Evolutionary conservation across 2,329 filamentous ascomycete species (phyloP).

Genomic region (Fusarium nematophilum): DNA sequence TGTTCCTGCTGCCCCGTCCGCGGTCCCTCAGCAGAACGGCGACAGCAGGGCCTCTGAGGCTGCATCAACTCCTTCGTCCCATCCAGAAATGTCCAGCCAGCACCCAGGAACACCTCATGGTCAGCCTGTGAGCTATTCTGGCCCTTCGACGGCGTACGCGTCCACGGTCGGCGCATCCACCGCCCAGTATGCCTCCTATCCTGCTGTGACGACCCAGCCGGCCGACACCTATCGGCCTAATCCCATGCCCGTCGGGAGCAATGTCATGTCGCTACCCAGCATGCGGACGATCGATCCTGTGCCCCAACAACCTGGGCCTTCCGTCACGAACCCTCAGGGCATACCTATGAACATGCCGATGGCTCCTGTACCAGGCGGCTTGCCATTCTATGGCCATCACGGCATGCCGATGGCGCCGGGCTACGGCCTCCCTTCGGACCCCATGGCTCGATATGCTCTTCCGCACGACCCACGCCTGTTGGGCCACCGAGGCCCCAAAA

Average conservation of each 20-base stretch:
- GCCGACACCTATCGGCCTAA: constrained; percentile 46
- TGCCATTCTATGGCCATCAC: constrained; percentile 58
- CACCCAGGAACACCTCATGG: constrained; percentile 47
- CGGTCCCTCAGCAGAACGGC: constrained; percentile 47
- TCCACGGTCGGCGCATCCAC: constrained; percentile 36
- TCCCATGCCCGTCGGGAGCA: constrained; percentile 43
- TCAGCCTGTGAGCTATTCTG: constrained; percentile 45
- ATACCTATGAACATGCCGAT: constrained; percentile 50
- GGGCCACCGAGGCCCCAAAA: constrained; percentile 64
- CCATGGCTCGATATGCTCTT: constrained; percentile 59
- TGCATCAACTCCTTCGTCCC: constrained; percentile 34
- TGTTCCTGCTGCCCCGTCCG: constrained; percentile 31
- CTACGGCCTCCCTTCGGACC: constrained; percentile 58
- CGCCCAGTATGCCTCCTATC: constrained; percentile 48
- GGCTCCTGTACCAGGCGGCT: constrained; percentile 43
- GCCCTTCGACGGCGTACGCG: constrained; percentile 40
- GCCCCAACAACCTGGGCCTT: constrained; percentile 43
- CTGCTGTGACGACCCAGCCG: constrained; percentile 42
- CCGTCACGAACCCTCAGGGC: constrained; percentile 51
- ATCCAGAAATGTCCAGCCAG: constrained; percentile 50
- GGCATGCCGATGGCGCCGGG: constrained; percentile 48
- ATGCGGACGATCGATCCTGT: constrained; percentile 55
- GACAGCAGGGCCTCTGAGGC: constrained; percentile 46
- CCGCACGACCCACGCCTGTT: constrained; percentile 62
- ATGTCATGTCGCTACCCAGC: constrained; percentile 52